Evolutionary conservation across 2,329 filamentous ascomycete genomes (phyloP).

Genomic region (Phyllosticta citriasiana): DNA sequence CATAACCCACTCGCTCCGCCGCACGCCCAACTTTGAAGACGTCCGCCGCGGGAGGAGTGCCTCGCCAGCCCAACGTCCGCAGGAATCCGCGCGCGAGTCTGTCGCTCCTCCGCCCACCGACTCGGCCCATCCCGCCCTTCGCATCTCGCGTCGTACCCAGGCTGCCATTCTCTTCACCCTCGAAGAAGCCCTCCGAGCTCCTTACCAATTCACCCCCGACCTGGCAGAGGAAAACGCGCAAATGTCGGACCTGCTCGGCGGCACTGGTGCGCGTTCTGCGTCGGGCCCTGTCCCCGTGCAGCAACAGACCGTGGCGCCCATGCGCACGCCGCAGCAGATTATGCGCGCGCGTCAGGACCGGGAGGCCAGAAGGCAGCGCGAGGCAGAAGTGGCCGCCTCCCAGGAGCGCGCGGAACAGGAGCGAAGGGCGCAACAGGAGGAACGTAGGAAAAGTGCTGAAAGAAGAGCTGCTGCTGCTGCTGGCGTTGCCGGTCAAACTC

Average conservation of each 20-base stretch:
- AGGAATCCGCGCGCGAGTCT: constrained; percentile 15
- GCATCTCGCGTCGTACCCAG: constrained; percentile 74
- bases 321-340: constrained; percentile 79
- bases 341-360: constrained; percentile 78
- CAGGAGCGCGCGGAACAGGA: constrained; percentile 33
- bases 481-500: constrained; percentile 37
- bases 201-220: constrained; percentile 74
- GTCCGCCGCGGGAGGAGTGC: constrained; percentile 26
- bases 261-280: constrained; percentile 43
- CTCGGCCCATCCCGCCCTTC: constrained; percentile 44
- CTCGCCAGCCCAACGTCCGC: constrained; percentile 22
- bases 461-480: constrained; percentile 48
- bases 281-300: constrained; percentile 45
- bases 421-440: constrained; percentile 46
- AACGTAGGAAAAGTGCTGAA: constrained; percentile 45
- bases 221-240: constrained; percentile 77
- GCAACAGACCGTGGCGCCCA: constrained; percentile 43
- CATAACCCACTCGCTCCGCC: constrained; percentile 39
- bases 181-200: constrained; percentile 78
- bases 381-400: constrained; percentile 46
- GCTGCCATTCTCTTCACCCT: constrained; percentile 87
- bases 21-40: constrained; percentile 42
- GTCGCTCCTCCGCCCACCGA: constrained; percentile 23
- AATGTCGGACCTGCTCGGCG: constrained; percentile 76
- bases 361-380: constrained; percentile 59